Evolutionary conservation across 345 rosid genomes (phyloP).

Genomic region (Murraya paniculata): DNA sequence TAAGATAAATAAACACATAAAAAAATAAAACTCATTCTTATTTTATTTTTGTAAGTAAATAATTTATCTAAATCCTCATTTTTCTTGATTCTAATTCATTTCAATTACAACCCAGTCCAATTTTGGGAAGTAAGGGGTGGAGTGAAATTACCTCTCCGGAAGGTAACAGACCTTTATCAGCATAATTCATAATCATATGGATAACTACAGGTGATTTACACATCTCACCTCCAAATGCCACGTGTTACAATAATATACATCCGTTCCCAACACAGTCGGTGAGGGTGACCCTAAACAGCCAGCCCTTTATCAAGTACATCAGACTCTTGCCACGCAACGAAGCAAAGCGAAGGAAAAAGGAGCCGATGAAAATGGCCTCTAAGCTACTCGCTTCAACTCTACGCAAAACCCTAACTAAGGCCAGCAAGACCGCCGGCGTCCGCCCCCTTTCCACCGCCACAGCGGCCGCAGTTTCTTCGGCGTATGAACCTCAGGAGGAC

Average conservation of each 20-base stretch:
- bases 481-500: conserved; percentile 30
- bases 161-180: neutral
- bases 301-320: neutral
- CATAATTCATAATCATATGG: neutral
- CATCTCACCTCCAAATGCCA: neutral
- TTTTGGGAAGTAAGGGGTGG: neutral
- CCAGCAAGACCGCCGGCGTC: neutral
- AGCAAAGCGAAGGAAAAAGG: neutral
- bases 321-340: neutral
- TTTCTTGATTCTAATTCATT: too few relatives aligned
- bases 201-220: neutral
- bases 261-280: neutral
- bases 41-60: too few relatives aligned
- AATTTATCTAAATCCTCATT: too few relatives aligned
- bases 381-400: conserved; percentile 47
- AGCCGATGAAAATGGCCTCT: conserved; percentile 44
- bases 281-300: neutral
- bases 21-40: too few relatives aligned
- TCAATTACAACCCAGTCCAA: rapidly evolving
- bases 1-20: too few relatives aligned
- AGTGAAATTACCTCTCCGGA: neutral
- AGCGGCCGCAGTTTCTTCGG: conserved; percentile 2
- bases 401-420: conserved; percentile 34
- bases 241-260: neutral
- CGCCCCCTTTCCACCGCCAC: conserved; percentile 38